These are phyloP conservation scores for Neofusicoccum cordaticola DNA, from an alignment of 2,329 filamentous ascomycete genomes.

Conservation along the genomic window DNA sequence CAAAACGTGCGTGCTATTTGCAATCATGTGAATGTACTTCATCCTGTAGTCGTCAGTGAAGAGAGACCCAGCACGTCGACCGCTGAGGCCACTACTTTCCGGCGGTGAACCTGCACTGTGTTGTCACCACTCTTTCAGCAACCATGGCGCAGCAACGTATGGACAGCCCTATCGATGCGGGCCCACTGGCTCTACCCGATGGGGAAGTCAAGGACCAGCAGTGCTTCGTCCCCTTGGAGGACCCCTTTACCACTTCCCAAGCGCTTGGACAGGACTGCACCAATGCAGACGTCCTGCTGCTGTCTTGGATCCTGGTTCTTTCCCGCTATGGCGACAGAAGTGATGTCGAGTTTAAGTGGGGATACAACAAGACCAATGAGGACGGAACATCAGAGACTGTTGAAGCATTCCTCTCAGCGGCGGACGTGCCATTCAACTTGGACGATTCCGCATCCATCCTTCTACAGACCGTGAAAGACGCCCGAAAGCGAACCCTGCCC, in stretches of 20 bases:
- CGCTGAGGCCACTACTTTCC: not conserved
- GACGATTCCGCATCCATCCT: not conserved
- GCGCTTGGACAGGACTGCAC: not conserved
- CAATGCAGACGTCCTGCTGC: not conserved
- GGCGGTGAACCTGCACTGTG: not conserved
- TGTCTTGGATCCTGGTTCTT: conserved; percentile 7
- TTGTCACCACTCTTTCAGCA: not conserved
- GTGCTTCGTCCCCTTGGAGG: not conserved
- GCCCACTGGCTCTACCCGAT: not conserved
- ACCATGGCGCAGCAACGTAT: not conserved
- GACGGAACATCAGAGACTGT: not conserved
- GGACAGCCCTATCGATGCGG: not conserved
- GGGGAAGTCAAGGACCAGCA: not conserved
- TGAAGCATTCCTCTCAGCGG: not conserved
- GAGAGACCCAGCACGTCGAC: too few relatives aligned
- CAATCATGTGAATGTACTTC: not conserved
- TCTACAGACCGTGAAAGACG: not conserved
- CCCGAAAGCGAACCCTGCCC: not conserved
- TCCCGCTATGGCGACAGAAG: not conserved
- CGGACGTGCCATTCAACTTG: not conserved
- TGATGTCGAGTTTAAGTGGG: conserved; percentile 4
- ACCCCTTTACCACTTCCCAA: not conserved
- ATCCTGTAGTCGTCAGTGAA: not conserved
- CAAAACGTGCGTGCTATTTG: not conserved
- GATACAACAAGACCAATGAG: not conserved